phyloP scores from a whole-genome alignment of 768 basidiomycete species.

The Rossbeevera mucosa region DNA sequence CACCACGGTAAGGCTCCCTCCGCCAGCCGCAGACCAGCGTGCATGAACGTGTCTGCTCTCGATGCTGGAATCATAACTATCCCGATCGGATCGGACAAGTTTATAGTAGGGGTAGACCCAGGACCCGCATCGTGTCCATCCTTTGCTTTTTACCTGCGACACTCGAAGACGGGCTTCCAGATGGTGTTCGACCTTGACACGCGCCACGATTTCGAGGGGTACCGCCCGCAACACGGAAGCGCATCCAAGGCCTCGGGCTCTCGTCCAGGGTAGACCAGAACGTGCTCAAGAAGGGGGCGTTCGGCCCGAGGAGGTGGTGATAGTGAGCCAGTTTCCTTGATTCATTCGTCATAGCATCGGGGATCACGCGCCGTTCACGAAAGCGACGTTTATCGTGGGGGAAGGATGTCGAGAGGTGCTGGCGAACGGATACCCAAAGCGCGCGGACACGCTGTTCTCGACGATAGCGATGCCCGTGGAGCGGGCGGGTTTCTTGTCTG shows the following conservation, averaged over 20 bases:
- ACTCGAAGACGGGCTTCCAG: slow-evolving; percentile 39
- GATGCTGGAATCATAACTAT: slow-evolving; percentile 29
- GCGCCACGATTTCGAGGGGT: slow-evolving; percentile 43
- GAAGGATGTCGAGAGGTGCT: slow-evolving; percentile 21
- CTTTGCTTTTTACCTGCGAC: slow-evolving; percentile 49
- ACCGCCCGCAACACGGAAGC: slow-evolving; percentile 23
- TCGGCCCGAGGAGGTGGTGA: too few relatives aligned
- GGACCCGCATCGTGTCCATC: slow-evolving; percentile 36
- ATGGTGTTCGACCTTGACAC: slow-evolving; percentile 56
- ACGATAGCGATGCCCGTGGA: slow-evolving; percentile 35
- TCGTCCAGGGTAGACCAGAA: too few relatives aligned
- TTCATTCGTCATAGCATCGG: too few relatives aligned
- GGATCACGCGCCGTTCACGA: slow-evolving; percentile 33
- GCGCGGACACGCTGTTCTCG: too few relatives aligned
- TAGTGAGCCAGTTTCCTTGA: too few relatives aligned
- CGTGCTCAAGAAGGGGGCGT: too few relatives aligned
- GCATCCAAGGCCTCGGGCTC: slow-evolving; percentile 8
- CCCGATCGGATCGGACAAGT: slow-evolving; percentile 25
- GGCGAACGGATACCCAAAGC: too few relatives aligned
- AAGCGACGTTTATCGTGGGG: slow-evolving; percentile 44
- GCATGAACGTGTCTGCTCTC: too few relatives aligned
- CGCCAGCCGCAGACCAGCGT: too few relatives aligned
- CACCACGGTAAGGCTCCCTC: too few relatives aligned
- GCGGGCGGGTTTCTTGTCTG: slow-evolving; percentile 34
- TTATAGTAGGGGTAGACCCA: slow-evolving; percentile 34